phyloP scores from a whole-genome alignment of 2,329 filamentous ascomycete species.

The Pseudocercospora vitis region DNA sequence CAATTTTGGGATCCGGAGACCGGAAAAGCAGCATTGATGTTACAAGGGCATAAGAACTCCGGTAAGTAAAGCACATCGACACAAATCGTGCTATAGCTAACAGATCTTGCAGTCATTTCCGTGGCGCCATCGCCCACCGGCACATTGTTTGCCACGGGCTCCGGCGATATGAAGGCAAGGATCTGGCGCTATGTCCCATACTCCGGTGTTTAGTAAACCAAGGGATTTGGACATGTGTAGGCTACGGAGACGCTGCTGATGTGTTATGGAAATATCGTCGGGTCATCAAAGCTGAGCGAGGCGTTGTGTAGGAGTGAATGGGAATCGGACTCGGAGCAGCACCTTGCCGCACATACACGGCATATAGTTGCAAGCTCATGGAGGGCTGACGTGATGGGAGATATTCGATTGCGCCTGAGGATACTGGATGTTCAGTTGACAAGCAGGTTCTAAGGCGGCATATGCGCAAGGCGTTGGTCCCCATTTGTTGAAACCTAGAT shows the following conservation, averaged over 20 bases:
- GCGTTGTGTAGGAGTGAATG: too few species aligned
- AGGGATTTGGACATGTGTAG: not conserved
- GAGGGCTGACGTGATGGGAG: too few species aligned
- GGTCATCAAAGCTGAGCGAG: not conserved
- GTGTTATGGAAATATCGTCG: not conserved
- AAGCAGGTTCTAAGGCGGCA: not conserved
- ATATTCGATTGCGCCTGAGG: not conserved
- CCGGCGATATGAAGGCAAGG: constrained; percentile 93
- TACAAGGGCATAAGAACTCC: constrained; percentile 98
- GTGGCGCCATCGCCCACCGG: constrained; percentile 90
- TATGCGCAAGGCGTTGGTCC: not conserved
- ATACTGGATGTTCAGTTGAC: not conserved
- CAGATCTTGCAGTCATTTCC: constrained; percentile 70
- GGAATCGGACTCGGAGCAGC: too few species aligned
- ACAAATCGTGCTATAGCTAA: constrained; percentile 1
- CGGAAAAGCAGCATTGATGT: constrained; percentile 92
- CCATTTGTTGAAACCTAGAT: not conserved
- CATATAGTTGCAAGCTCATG: too few species aligned
- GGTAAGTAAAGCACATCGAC: constrained; percentile 49
- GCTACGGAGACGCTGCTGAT: constrained; percentile 5
- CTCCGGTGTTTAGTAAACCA: not conserved
- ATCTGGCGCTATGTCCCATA: constrained; percentile 77
- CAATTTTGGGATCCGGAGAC: constrained; percentile 98
- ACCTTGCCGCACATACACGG: too few species aligned
- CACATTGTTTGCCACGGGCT: constrained; percentile 89